Conservation (phyloP, 495 filamentous ascomycete species). For the Astrocystis sublimbata region DNA sequence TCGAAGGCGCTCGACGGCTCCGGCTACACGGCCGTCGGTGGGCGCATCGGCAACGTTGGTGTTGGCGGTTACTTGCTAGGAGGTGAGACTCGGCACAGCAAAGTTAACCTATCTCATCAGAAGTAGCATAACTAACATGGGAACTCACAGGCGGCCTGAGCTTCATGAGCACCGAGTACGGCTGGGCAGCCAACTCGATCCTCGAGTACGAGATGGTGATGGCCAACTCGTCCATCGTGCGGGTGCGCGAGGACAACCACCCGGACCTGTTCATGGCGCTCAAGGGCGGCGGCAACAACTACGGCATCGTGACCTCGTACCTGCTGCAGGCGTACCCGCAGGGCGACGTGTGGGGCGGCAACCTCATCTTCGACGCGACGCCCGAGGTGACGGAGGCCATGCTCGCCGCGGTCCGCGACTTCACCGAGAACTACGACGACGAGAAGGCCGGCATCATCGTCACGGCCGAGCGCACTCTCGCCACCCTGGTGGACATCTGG, state of each 20-base stretch:
- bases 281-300: constrained; percentile 53
- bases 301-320: constrained; percentile 53
- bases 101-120: neutral
- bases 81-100: constrained; percentile 23
- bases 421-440: constrained; percentile 52
- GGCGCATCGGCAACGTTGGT: constrained; percentile 48
- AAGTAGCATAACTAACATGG: constrained; percentile 22
- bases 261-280: constrained; percentile 46
- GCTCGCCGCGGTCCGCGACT: constrained; percentile 53
- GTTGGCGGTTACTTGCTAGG: constrained; percentile 47
- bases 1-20: constrained; percentile 48
- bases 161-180: constrained; percentile 58
- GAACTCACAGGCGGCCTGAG: constrained; percentile 38
- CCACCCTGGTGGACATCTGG: constrained; percentile 52
- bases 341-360: constrained; percentile 56
- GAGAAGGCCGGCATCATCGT: constrained; percentile 56
- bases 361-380: constrained; percentile 47
- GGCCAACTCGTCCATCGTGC: constrained; percentile 54
- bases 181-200: constrained; percentile 58
- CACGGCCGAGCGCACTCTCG: constrained; percentile 51
- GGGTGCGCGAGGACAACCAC: constrained; percentile 43
- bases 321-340: constrained; percentile 50
- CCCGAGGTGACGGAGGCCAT: constrained; percentile 42
- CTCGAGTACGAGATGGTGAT: constrained; percentile 58
- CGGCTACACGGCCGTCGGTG: constrained; percentile 51